These are phyloP conservation scores for Tuber melanosporum DNA, from an alignment of 495 filamentous ascomycete genomes.

Conservation along the genomic window DNA sequence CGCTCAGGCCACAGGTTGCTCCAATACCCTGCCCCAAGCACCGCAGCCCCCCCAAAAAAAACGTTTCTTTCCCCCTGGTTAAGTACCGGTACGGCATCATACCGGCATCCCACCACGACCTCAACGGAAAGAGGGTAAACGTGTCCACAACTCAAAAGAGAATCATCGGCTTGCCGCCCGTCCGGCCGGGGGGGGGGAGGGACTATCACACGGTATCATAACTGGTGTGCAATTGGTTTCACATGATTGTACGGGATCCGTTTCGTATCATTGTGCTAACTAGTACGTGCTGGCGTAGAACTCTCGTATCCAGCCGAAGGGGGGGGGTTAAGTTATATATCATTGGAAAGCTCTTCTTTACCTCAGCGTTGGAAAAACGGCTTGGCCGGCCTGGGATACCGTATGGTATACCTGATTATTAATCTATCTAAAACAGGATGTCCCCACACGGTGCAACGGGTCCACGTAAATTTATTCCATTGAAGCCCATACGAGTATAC, in stretches of 20 bases:
- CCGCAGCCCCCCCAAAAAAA: background rate
- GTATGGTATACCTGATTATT: background rate
- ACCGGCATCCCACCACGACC: background rate
- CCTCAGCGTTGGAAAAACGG: too few species aligned
- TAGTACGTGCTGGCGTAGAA: too few species aligned
- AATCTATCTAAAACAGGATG: background rate
- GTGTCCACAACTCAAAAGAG: background rate
- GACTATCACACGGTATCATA: background rate
- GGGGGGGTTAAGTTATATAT: too few species aligned
- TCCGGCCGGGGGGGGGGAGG: background rate
- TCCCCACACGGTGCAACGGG: background rate
- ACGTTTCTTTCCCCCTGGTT: background rate
- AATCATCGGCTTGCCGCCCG: background rate
- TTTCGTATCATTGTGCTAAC: background rate
- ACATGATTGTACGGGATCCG: background rate
- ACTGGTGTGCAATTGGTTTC: background rate
- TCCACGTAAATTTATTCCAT: background rate
- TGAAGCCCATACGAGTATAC: too few species aligned
- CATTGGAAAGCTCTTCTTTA: too few species aligned
- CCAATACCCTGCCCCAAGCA: too few species aligned
- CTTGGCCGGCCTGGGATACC: too few species aligned
- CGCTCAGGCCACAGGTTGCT: too few species aligned
- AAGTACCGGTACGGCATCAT: background rate
- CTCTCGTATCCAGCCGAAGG: background rate
- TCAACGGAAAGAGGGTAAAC: background rate